Evolutionary conservation across 106 monocot species (phyloP).

Genomic region (Allium fistulosum): DNA sequence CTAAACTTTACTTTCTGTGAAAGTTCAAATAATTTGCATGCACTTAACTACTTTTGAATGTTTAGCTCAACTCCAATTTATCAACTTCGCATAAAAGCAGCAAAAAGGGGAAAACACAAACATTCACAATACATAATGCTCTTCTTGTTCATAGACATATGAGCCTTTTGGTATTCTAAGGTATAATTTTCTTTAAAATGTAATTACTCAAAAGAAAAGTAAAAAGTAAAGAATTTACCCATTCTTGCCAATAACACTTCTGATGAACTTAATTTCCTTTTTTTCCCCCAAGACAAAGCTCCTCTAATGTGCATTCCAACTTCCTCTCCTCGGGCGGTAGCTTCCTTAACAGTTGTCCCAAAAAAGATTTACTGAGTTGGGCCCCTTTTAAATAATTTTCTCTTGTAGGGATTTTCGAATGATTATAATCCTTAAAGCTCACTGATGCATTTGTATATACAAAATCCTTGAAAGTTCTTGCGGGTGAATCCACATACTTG

Average conservation of each 20-base stretch:
- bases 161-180: too few species aligned
- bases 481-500: not conserved
- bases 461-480: constrained; percentile 3
- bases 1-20: not conserved
- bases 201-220: constrained; percentile 14
- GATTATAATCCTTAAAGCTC: constrained; percentile 6
- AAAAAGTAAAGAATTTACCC: constrained; percentile 23
- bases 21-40: too few species aligned
- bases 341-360: constrained; percentile 23
- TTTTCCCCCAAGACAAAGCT: constrained; percentile 49
- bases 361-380: constrained; percentile 7
- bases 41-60: too few species aligned
- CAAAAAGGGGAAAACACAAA: too few species aligned
- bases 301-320: constrained; percentile 76
- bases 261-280: constrained; percentile 39
- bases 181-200: too few species aligned
- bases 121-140: too few species aligned
- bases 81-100: too few species aligned
- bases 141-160: too few species aligned
- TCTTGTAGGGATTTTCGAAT: not conserved
- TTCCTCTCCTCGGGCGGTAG: constrained; percentile 51
- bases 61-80: too few species aligned
- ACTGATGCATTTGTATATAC: not conserved
- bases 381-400: not conserved
- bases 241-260: constrained; percentile 37